Evolutionary conservation across 805 yeast genomes (phyloP).

Genomic region (Barnettozyma siamensis): DNA sequence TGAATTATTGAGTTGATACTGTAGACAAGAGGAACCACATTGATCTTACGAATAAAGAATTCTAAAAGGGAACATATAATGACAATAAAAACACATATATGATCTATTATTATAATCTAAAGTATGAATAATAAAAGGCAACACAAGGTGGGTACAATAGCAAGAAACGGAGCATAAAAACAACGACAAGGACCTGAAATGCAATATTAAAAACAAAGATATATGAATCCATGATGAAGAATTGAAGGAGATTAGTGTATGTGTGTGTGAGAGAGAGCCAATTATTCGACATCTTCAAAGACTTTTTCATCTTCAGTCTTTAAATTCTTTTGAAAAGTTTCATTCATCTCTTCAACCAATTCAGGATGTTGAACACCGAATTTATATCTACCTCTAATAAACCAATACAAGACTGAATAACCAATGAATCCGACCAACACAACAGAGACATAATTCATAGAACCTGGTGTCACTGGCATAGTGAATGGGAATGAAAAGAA

Average conservation of each 20-base stretch:
- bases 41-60: too few species aligned
- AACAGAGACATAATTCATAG: conserved; percentile 65
- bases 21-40: too few species aligned
- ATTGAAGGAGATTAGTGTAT: too few species aligned
- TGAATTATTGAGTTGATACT: too few species aligned
- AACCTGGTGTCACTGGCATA: conserved; percentile 52
- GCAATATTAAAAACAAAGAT: not conserved
- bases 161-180: too few species aligned
- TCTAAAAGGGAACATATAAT: too few species aligned
- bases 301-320: not conserved
- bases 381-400: conserved; percentile 30
- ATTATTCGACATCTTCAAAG: not conserved
- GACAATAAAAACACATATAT: too few species aligned
- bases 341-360: conserved; percentile 3
- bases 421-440: conserved; percentile 42
- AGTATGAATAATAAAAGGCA: too few species aligned
- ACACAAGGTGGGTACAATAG: too few species aligned
- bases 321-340: not conserved
- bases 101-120: too few species aligned
- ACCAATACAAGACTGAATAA: conserved; percentile 49
- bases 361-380: conserved; percentile 24
- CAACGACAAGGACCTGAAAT: not conserved
- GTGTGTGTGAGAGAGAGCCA: too few species aligned
- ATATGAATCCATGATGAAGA: too few species aligned
- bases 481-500: conserved; percentile 60